Conservation (phyloP, 768 basidiomycete genomes). For the Rubroboletus pulcherrimus region DNA sequence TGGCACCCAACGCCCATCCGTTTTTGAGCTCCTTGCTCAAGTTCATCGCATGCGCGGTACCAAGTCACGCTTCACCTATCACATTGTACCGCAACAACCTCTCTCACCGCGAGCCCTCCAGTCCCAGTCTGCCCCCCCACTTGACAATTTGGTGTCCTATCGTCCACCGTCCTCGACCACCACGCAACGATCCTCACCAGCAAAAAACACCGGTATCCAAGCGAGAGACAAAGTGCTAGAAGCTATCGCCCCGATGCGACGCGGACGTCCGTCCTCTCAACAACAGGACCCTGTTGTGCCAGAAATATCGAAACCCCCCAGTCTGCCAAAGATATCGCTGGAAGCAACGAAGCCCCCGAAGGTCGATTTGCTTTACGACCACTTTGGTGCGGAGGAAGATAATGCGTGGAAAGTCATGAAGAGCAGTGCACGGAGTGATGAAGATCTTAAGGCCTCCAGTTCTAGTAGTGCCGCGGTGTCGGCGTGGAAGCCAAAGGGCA, state of each 20-base stretch:
- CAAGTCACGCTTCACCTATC: constrained; percentile 74
- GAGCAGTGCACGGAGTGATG: constrained; percentile 13
- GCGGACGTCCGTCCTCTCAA: constrained; percentile 55
- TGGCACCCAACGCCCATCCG: constrained; percentile 78
- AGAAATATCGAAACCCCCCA: constrained; percentile 27
- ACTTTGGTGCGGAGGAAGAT: constrained; percentile 42
- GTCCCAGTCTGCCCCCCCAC: constrained; percentile 24
- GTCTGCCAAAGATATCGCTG: constrained; percentile 15
- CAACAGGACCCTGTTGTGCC: constrained; percentile 36
- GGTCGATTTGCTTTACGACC: constrained; percentile 35
- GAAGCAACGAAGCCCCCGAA: constrained; percentile 16
- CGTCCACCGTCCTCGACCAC: constrained; percentile 24
- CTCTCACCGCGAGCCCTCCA: constrained; percentile 40
- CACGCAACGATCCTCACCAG: constrained; percentile 14
- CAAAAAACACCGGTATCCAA: constrained; percentile 53
- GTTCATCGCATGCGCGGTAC: constrained; percentile 89
- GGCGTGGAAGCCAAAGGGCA: constrained; percentile 29
- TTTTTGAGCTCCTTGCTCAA: constrained; percentile 79
- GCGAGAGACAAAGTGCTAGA: constrained; percentile 76
- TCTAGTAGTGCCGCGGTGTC: constrained; percentile 24
- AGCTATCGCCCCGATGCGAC: constrained; percentile 74
- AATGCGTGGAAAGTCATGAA: constrained; percentile 45
- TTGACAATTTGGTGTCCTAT: constrained; percentile 40
- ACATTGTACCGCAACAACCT: constrained; percentile 45
- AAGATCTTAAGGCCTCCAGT: constrained; percentile 18